Percentiles rank a stretch among this genome's conserved stretches.
phyloP scores from a whole-genome alignment of 257 asterid genomes.

The Hygrophila difformis region DNA sequence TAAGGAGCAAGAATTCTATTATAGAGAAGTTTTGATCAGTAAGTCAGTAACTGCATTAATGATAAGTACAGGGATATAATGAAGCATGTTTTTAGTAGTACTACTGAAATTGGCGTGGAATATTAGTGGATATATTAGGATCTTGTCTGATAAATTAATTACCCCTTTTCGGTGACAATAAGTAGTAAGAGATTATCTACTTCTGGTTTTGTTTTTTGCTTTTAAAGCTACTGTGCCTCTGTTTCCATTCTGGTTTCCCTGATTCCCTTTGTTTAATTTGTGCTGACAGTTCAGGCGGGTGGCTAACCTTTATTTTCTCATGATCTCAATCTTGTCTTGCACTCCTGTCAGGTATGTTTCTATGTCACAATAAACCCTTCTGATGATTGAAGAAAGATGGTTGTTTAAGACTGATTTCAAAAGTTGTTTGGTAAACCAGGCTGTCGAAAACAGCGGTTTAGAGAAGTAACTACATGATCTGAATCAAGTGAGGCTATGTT shows the following conservation, averaged over 20 bases:
- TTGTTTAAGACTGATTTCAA: not conserved
- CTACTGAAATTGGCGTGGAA: too few relatives aligned
- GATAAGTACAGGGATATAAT: too few relatives aligned
- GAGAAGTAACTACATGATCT: not conserved
- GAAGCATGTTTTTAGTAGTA: too few relatives aligned
- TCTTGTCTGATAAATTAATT: too few relatives aligned
- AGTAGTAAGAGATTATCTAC: slow-evolving; percentile 3
- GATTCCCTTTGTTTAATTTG: slow-evolving; percentile 30
- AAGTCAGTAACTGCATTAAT: too few relatives aligned
- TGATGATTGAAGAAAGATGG: not conserved
- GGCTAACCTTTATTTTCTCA: slow-evolving; percentile 98
- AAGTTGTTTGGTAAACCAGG: not conserved
- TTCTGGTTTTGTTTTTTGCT: slow-evolving; percentile 1
- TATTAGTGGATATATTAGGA: too few relatives aligned
- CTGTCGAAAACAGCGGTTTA: not conserved
- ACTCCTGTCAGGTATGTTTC: slow-evolving; percentile 85
- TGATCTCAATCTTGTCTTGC: slow-evolving; percentile 97
- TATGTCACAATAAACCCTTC: slow-evolving; percentile 4
- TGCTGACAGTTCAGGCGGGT: slow-evolving; percentile 99
- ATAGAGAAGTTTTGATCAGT: too few relatives aligned
- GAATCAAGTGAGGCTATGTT: slow-evolving; percentile 1
- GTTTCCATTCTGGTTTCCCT: slow-evolving; percentile 28
- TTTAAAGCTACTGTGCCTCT: slow-evolving; percentile 6
- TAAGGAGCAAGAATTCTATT: too few relatives aligned
- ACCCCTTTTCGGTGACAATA: not conserved